Conservation (phyloP, 2,329 filamentous ascomycete genomes). For the Plenodomus biglobosus region DNA sequence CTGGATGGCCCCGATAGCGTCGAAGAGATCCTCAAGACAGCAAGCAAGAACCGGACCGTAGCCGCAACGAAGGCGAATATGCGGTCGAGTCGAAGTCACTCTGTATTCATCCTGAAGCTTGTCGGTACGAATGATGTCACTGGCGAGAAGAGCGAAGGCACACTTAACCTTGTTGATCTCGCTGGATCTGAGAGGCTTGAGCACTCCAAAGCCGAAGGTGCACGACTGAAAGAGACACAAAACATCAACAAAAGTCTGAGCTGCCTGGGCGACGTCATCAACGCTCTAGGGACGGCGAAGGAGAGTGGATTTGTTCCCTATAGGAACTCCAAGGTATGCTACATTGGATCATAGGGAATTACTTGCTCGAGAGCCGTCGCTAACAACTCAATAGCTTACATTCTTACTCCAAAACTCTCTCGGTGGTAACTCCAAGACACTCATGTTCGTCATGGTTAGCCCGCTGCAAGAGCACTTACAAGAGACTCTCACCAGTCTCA, state of each 20-base stretch:
- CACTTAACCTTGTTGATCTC: slow-evolving; percentile 91
- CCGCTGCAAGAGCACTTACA: slow-evolving; percentile 86
- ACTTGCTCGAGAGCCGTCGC: not conserved
- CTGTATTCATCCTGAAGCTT: slow-evolving; percentile 84
- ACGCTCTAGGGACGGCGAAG: slow-evolving; percentile 81
- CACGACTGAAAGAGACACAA: slow-evolving; percentile 88
- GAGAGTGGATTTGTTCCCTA: slow-evolving; percentile 83
- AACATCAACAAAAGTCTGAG: slow-evolving; percentile 96
- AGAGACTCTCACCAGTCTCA: slow-evolving; percentile 90
- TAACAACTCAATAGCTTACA: slow-evolving; percentile 62
- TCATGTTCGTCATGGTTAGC: slow-evolving; percentile 99
- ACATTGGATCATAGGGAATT: not conserved
- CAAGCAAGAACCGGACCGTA: slow-evolving; percentile 83
- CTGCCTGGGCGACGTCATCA: slow-evolving; percentile 91
- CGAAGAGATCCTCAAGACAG: slow-evolving; percentile 75
- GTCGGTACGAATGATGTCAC: slow-evolving; percentile 70
- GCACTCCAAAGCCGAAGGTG: slow-evolving; percentile 82
- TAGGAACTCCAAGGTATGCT: slow-evolving; percentile 81
- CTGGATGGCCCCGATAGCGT: slow-evolving; percentile 80
- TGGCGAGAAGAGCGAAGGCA: slow-evolving; percentile 84
- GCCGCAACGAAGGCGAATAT: slow-evolving; percentile 98
- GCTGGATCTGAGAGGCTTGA: slow-evolving; percentile 90
- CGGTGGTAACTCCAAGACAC: slow-evolving; percentile 92
- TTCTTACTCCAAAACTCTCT: slow-evolving; percentile 93
- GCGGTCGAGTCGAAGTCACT: slow-evolving; percentile 90